Conservation (phyloP, 2,329 filamentous ascomycete species). For the Cladosporium sp. region DNA sequence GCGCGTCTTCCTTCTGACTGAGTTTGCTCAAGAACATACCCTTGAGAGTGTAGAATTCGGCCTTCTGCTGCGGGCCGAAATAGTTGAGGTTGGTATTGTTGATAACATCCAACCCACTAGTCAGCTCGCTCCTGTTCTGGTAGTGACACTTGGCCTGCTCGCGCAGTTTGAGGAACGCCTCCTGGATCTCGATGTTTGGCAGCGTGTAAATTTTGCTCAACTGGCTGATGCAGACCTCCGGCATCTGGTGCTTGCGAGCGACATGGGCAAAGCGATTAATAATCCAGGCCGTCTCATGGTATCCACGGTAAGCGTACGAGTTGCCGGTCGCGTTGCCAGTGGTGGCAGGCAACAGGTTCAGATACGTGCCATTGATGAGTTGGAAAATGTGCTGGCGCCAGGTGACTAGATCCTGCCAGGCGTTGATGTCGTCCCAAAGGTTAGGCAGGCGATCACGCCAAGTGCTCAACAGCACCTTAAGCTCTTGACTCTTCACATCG, state of each 20-base stretch:
- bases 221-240: conserved; percentile 95
- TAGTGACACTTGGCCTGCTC: conserved; percentile 99
- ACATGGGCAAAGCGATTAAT: conserved; percentile 99
- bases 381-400: conserved; percentile 99
- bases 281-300: conserved; percentile 99
- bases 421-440: conserved; percentile 98
- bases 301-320: conserved; percentile 93
- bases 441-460: conserved; percentile 97
- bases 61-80: conserved; percentile 93
- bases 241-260: conserved; percentile 91
- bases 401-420: conserved; percentile 99
- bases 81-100: conserved; percentile 99
- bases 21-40: conserved; percentile 99
- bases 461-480: conserved; percentile 87
- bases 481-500: conserved; percentile 89
- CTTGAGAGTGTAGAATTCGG: conserved; percentile 98
- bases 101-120: conserved; percentile 91
- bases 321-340: conserved; percentile 80
- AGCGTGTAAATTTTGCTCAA: conserved; percentile 97
- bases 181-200: conserved; percentile 98
- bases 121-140: conserved; percentile 89
- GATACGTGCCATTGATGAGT: conserved; percentile 91
- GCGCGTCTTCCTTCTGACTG: conserved; percentile 83
- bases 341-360: conserved; percentile 75
- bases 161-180: conserved; percentile 96